These are phyloP conservation scores for Clausena lansium DNA, from an alignment of 345 rosid species.

Conservation along the genomic window DNA sequence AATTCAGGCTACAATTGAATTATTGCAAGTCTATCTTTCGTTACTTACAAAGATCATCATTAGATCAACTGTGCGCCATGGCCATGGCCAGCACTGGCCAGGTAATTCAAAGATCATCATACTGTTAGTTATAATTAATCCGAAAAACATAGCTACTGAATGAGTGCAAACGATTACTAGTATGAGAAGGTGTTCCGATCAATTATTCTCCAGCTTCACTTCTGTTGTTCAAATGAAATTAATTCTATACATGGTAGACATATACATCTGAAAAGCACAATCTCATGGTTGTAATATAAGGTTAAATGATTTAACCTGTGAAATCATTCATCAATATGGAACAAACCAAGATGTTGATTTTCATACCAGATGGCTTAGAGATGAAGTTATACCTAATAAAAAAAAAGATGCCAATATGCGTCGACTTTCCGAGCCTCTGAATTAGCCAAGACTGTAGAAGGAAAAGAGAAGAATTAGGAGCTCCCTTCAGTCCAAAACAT, in stretches of 20 bases:
- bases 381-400: background rate
- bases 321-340: background rate
- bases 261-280: background rate
- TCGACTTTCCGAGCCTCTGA: background rate
- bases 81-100: no score
- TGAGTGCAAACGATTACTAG: background rate
- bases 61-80: background rate
- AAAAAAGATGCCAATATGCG: background rate
- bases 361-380: background rate
- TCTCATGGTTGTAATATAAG: background rate
- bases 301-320: background rate
- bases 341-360: background rate
- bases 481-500: conserved; percentile 27
- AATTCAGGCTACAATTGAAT: background rate
- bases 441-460: background rate
- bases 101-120: no score
- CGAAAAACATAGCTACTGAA: background rate
- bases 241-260: background rate
- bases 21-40: background rate
- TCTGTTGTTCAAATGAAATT: background rate
- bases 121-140: background rate
- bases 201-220: background rate
- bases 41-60: background rate
- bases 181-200: no score
- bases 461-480: conserved; percentile 29